Base-by-base conservation (phyloP, 768 basidiomycete species). In the Termitomyces sp. region DNA sequence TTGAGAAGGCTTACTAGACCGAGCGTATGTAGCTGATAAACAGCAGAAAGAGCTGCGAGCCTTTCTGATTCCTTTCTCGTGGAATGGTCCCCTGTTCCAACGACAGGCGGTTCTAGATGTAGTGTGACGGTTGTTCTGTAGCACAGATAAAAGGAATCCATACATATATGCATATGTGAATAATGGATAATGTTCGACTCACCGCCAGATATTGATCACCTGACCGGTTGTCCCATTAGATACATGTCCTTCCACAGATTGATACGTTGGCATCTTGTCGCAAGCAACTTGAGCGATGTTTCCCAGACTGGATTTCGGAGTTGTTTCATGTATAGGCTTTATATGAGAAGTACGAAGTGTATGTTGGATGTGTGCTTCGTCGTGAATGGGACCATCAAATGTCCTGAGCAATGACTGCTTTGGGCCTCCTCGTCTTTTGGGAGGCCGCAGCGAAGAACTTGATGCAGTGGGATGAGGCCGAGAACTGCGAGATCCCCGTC, bases 41-140 rank as follows among this genome's bases (percentile, higher is more conserved):
- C 69, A 7, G 85, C 87, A 44, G 85, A 85, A 26, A 93, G 71
- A 1, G 87, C 86, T 6, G 91, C 90, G n/a, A 94, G 73, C 66
- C 79, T 79, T 62, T 87, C 82, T 0, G 93, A 85, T 21, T 85
- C 78, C 62, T 84, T 86, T 68, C 77, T 84, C 14, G 71, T 74
- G 4, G 67, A 11, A 46, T 76, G 71, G 68, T 91, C 87, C 7
- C 89, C 91, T 3, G 85, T 68, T 8, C 82, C 91, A 54, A 78
- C 63, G 35, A 91, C 67, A 12, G 69, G 69, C 3, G 73, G 66
- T 6, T 75, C 73, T 33, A 72, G 63, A 48, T 71, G 69, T 12
- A 78, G 48, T 9, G 66, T 68, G 6, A 77, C 73, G 2, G 76
- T 81, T 2, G 74, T 71, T 61, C 79, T 81, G 42, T 10, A 43